Percentiles rank a stretch among this genome's conserved stretches.
Evolutionary conservation across 345 rosid genomes (phyloP).

Genomic region (Aethionema arabicum): DNA sequence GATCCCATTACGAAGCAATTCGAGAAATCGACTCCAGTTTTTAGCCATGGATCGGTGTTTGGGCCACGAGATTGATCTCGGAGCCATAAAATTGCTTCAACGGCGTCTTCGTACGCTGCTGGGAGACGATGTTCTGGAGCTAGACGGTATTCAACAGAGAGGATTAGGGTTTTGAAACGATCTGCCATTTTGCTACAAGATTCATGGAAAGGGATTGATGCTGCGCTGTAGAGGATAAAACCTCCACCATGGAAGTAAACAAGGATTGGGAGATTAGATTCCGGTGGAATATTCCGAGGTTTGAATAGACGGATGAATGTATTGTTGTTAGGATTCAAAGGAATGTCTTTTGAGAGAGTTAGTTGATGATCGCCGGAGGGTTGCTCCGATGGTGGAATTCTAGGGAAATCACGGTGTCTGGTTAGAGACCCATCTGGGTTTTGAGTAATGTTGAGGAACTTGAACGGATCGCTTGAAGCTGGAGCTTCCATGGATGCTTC

Average conservation of each 20-base stretch:
- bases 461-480: conserved; percentile 48
- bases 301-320: conserved; percentile 63
- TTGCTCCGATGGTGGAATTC: conserved; percentile 37
- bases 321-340: conserved; percentile 47
- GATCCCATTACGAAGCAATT: conserved; percentile 64
- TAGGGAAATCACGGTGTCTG: conserved; percentile 45
- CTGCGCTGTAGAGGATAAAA: conserved; percentile 51
- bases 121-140: conserved; percentile 97
- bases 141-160: conserved; percentile 81
- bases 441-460: conserved; percentile 50
- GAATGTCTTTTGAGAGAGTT: conserved; percentile 55
- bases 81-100: conserved; percentile 68
- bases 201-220: conserved; percentile 51
- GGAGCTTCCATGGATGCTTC: conserved; percentile 38
- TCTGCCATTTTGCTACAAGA: conserved; percentile 49
- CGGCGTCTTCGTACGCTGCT: conserved; percentile 78
- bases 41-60: conserved; percentile 61
- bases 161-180: conserved; percentile 46
- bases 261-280: conserved; percentile 57
- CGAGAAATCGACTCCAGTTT: conserved; percentile 54
- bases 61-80: conserved; percentile 51
- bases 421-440: conserved; percentile 72
- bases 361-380: conserved; percentile 18
- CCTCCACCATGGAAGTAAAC: conserved; percentile 83
- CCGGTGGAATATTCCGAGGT: conserved; percentile 43